Conservation (phyloP, 2,329 filamentous ascomycete genomes). For the Ceratocystis variospora region DNA sequence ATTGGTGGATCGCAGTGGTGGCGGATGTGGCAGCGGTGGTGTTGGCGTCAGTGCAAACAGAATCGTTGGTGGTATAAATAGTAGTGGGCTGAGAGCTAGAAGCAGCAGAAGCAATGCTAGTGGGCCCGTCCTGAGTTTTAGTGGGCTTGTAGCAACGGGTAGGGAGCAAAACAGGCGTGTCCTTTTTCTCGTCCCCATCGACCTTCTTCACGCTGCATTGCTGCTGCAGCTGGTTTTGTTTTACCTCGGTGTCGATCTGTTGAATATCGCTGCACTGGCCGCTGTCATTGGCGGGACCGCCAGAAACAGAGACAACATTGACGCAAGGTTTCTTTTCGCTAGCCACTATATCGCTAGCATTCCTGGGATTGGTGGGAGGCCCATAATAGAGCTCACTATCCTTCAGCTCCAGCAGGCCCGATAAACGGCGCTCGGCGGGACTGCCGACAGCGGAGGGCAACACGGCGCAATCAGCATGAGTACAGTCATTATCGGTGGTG, state of each 20-base stretch:
- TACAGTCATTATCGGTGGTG: not conserved
- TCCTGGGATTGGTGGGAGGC: not conserved
- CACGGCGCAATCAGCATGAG: not conserved
- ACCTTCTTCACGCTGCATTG: not conserved
- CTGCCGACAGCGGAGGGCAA: not conserved
- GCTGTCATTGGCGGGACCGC: not conserved
- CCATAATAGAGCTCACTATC: not conserved
- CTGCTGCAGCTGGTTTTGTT: not conserved
- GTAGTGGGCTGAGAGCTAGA: not conserved
- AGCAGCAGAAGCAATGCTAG: not conserved
- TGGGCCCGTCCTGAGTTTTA: not conserved
- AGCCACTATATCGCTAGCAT: not conserved
- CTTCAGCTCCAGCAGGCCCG: not conserved
- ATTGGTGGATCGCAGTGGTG: not conserved
- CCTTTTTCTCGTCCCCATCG: not conserved
- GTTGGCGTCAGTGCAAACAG: not conserved
- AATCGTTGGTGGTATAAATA: not conserved
- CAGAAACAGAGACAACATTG: not conserved
- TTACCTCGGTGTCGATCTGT: not conserved
- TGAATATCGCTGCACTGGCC: not conserved
- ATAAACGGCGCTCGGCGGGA: not conserved
- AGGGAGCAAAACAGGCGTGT: not conserved
- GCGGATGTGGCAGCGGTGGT: not conserved
- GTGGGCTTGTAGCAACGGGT: not conserved
- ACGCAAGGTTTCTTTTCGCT: not conserved